A percentile compares a stretch with the other conserved stretches of the same genome.
These are phyloP conservation scores for Blumeriella jaapii DNA, from an alignment of 2,329 filamentous ascomycete genomes.

Conservation along the genomic window DNA sequence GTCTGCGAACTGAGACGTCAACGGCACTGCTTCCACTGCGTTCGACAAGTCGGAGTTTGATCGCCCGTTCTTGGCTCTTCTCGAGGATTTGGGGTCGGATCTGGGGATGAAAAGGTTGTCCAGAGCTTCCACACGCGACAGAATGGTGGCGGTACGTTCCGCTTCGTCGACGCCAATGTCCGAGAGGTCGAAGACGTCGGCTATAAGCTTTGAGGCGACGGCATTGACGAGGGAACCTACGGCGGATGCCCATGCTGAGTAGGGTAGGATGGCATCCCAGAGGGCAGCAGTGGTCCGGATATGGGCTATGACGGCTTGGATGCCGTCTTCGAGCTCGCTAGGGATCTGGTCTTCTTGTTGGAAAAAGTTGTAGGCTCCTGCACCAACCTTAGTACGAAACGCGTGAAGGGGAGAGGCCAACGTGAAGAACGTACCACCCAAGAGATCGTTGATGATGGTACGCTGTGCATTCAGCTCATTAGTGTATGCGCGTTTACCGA, in stretches of 20 bases:
- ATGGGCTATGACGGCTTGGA: slow-evolving; percentile 41
- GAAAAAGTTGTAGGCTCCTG: slow-evolving; percentile 45
- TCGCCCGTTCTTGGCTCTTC: background rate
- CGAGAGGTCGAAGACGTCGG: slow-evolving; percentile 49
- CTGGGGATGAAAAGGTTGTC: slow-evolving; percentile 46
- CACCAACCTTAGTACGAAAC: slow-evolving; percentile 7
- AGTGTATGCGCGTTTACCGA: slow-evolving; percentile 49
- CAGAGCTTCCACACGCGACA: slow-evolving; percentile 43
- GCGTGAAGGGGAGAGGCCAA: too few relatives aligned
- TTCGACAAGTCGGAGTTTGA: background rate
- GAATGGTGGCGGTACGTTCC: slow-evolving; percentile 47
- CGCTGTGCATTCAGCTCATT: slow-evolving; percentile 50
- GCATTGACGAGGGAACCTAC: slow-evolving; percentile 48
- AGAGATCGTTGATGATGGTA: slow-evolving; percentile 47
- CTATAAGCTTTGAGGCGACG: slow-evolving; percentile 48
- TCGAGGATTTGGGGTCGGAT: background rate
- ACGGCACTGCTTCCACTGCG: slow-evolving; percentile 29
- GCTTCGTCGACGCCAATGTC: slow-evolving; percentile 54
- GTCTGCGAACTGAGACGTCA: slow-evolving; percentile 48
- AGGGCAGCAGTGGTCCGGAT: slow-evolving; percentile 41
- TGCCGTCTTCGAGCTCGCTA: slow-evolving; percentile 37
- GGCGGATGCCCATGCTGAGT: slow-evolving; percentile 52
- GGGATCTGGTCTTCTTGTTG: slow-evolving; percentile 33
- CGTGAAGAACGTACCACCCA: slow-evolving; percentile 41
- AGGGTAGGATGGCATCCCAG: slow-evolving; percentile 47